Percentiles rank a stretch among this genome's conserved stretches.
These are phyloP conservation scores for Aspergillus caelatus DNA, from an alignment of 2,329 filamentous ascomycete genomes.

Conservation along the genomic window DNA sequence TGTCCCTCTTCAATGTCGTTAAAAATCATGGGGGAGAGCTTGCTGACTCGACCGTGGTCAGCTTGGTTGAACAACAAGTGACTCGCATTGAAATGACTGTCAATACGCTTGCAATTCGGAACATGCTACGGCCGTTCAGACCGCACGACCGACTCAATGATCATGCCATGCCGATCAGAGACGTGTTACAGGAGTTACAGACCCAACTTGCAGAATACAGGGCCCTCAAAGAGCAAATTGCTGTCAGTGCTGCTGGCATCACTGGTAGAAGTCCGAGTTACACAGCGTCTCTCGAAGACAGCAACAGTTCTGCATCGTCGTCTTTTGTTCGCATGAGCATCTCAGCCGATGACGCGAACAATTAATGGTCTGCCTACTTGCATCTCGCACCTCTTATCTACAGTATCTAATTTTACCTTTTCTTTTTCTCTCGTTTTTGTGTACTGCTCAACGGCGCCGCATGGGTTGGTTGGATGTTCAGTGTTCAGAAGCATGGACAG, in stretches of 20 bases:
- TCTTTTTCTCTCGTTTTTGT: constrained; percentile 14
- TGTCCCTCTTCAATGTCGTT: constrained; percentile 75
- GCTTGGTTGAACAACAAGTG: constrained; percentile 93
- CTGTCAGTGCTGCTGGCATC: constrained; percentile 29
- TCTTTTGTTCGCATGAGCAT: constrained; percentile 30
- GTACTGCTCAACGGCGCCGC: constrained; percentile 28
- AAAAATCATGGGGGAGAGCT: constrained; percentile 77
- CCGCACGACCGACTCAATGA: constrained; percentile 66
- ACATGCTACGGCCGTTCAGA: constrained; percentile 73
- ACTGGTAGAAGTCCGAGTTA: constrained; percentile 21
- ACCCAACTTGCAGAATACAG: constrained; percentile 46
- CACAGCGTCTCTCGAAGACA: constrained; percentile 22
- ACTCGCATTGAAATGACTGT: constrained; percentile 92
- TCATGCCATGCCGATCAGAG: constrained; percentile 75
- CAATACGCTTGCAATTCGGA: constrained; percentile 75
- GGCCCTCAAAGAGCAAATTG: constrained; percentile 44
- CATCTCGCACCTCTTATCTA: constrained; percentile 5
- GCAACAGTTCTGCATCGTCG: constrained; percentile 29
- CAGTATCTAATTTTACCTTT: constrained; percentile 10
- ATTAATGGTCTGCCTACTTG: not conserved
- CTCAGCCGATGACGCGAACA: constrained; percentile 23
- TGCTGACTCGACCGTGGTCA: constrained; percentile 82
- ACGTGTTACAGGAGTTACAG: constrained; percentile 55
- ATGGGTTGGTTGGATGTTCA: constrained; percentile 23
- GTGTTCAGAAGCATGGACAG: constrained; percentile 30